Evolutionary conservation across 192 early-diverging fungal species (phyloP).

Genomic region (Backusella sp.): DNA sequence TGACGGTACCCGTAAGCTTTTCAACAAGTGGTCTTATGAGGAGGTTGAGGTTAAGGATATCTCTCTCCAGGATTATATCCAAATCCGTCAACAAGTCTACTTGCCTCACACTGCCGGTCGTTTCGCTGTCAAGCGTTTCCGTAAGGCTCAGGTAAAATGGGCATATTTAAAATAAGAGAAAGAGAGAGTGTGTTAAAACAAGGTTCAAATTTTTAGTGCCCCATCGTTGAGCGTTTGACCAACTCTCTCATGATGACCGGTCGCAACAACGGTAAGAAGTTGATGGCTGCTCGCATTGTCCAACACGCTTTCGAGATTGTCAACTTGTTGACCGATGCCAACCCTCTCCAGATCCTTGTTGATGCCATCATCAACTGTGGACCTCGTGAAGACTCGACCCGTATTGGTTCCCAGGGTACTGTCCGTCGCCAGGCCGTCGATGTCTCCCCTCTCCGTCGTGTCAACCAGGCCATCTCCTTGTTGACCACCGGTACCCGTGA

Average conservation of each 20-base stretch:
- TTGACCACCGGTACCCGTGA: slow-evolving; percentile 97
- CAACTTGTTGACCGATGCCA: slow-evolving; percentile 96
- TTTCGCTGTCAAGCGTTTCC: slow-evolving; percentile 95
- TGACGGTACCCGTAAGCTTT: slow-evolving; percentile 59
- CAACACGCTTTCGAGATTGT: slow-evolving; percentile 99
- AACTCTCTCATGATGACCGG: slow-evolving; percentile 99
- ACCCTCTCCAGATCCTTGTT: slow-evolving; percentile 97
- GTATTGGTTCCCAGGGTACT: slow-evolving; percentile 96
- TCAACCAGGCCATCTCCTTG: slow-evolving; percentile 93
- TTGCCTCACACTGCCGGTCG: slow-evolving; percentile 98
- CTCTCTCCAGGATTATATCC: slow-evolving; percentile 88
- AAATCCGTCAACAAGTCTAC: slow-evolving; percentile 87
- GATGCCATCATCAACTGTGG: slow-evolving; percentile 99
- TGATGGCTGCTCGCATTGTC: slow-evolving; percentile 97
- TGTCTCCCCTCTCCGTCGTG: slow-evolving; percentile 96
- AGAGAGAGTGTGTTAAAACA: background rate
- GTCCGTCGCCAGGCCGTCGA: slow-evolving; percentile 99
- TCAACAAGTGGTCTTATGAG: slow-evolving; percentile 91
- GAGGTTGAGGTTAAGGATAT: slow-evolving; percentile 90
- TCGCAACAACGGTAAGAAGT: slow-evolving; percentile 99
- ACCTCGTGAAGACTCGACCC: slow-evolving; percentile 98
- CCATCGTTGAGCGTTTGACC: slow-evolving; percentile 96
- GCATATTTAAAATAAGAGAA: background rate
- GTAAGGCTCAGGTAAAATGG: slow-evolving; percentile 83
- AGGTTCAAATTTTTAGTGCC: slow-evolving; percentile 67